A percentile compares a stretch with the other conserved stretches of the same genome.
These are phyloP conservation scores for Fusarium poae DNA, from an alignment of 2,329 filamentous ascomycete genomes.

Conservation along the genomic window DNA sequence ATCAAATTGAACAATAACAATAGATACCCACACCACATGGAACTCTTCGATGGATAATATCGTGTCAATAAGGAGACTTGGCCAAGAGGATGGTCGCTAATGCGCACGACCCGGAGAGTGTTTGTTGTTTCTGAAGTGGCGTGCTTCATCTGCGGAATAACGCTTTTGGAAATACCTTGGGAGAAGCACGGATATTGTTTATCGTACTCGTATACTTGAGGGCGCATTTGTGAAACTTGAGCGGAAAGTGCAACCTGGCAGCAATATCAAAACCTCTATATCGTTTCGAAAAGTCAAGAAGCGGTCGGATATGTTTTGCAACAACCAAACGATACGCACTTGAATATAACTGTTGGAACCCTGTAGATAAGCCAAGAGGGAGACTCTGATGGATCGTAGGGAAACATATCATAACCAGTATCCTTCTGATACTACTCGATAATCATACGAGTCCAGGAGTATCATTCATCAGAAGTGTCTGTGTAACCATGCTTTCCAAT, in stretches of 20 bases:
- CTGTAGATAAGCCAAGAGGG: neutral
- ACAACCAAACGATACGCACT: conserved; percentile 7
- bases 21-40: neutral
- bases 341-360: neutral
- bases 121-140: conserved; percentile 25
- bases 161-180: conserved; percentile 4
- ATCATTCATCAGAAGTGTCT: conserved; percentile 30
- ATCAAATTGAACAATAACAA: neutral
- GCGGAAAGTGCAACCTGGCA: conserved; percentile 1
- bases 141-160: conserved; percentile 22
- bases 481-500: conserved; percentile 23
- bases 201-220: conserved; percentile 3
- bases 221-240: conserved; percentile 4
- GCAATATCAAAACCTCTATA: neutral
- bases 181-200: conserved; percentile 1
- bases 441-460: neutral
- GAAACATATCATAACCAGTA: neutral
- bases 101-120: neutral
- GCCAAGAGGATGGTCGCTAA: neutral
- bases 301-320: neutral
- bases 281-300: neutral
- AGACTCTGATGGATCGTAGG: conserved; percentile 4
- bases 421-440: conserved; percentile 7
- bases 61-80: neutral
- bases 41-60: neutral